Percentiles rank a stretch among this genome's conserved stretches.
These are phyloP conservation scores for Brettanomyces sp. DNA, from an alignment of 805 yeast genomes.

Conservation along the genomic window DNA sequence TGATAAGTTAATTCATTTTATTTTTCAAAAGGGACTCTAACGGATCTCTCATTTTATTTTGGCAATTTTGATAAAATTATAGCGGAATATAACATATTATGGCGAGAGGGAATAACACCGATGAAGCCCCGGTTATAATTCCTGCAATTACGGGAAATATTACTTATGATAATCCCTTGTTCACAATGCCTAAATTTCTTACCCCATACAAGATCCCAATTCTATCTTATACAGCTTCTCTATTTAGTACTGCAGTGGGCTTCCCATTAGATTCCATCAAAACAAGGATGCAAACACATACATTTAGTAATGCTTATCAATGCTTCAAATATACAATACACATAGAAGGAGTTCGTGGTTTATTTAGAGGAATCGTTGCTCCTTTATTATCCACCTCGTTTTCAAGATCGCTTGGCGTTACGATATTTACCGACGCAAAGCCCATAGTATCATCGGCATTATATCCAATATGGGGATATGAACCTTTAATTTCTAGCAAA, in stretches of 20 bases:
- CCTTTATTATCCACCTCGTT: slow-evolving; percentile 61
- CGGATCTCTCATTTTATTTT: too few species aligned
- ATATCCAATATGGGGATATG: slow-evolving; percentile 7
- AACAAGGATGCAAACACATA: slow-evolving; percentile 77
- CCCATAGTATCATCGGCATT: slow-evolving; percentile 25
- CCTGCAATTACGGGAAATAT: slow-evolving; percentile 56
- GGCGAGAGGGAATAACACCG: background rate
- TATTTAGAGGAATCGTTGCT: slow-evolving; percentile 70
- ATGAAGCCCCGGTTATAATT: slow-evolving; percentile 10
- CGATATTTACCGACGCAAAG: slow-evolving; percentile 48
- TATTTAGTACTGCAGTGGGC: slow-evolving; percentile 60
- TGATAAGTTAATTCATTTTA: too few species aligned
- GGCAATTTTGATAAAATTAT: background rate
- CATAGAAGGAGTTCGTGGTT: slow-evolving; percentile 58
- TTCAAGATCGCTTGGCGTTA: slow-evolving; percentile 56
- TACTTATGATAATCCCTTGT: slow-evolving; percentile 35
- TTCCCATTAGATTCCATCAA: slow-evolving; percentile 83
- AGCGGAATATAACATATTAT: background rate
- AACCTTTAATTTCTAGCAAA: slow-evolving; percentile 4
- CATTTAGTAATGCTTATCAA: slow-evolving; percentile 44
- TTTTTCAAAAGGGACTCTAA: too few species aligned
- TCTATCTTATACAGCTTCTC: slow-evolving; percentile 55
- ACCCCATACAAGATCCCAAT: slow-evolving; percentile 48
- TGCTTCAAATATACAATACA: slow-evolving; percentile 48
- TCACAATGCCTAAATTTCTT: slow-evolving; percentile 37